These are phyloP conservation scores for Postia placenta DNA, from an alignment of 768 basidiomycete genomes.

Conservation along the genomic window DNA sequence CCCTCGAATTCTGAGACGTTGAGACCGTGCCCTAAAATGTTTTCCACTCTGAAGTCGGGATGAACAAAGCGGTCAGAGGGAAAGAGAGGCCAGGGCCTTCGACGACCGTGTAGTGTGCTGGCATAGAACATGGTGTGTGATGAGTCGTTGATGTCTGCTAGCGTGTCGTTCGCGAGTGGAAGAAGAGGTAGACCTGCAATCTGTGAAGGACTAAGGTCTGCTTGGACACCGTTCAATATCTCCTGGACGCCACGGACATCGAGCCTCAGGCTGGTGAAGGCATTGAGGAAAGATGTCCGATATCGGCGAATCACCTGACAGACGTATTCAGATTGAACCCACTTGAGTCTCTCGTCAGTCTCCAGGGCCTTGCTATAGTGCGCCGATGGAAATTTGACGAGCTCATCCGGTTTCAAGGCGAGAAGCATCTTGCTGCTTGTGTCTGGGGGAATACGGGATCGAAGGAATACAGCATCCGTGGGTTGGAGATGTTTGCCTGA, in stretches of 20 bases:
- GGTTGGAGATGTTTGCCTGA: neutral
- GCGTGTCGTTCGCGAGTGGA: neutral
- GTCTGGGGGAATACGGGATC: too few species aligned
- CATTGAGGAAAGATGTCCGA: neutral
- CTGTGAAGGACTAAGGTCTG: neutral
- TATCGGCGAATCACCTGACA: neutral
- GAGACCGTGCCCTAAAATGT: neutral
- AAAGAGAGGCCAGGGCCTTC: constrained; percentile 1
- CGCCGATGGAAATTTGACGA: neutral
- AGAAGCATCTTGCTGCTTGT: neutral
- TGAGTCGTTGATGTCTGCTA: neutral
- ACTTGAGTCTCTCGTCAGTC: neutral
- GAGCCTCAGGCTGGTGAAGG: too few species aligned
- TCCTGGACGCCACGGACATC: too few species aligned
- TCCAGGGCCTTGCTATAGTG: neutral
- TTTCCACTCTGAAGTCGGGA: neutral
- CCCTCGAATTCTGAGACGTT: constrained; percentile 1
- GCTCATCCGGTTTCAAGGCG: neutral
- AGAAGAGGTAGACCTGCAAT: constrained; percentile 1
- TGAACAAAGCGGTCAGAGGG: constrained; percentile 1
- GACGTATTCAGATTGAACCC: neutral
- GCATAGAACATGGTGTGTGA: neutral
- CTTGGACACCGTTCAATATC: too few species aligned
- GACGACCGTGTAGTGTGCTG: neutral
- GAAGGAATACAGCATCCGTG: neutral